These are phyloP conservation scores for Hawksworthiomyces lignivorus DNA, from an alignment of 2,329 filamentous ascomycete species.

Conservation along the genomic window DNA sequence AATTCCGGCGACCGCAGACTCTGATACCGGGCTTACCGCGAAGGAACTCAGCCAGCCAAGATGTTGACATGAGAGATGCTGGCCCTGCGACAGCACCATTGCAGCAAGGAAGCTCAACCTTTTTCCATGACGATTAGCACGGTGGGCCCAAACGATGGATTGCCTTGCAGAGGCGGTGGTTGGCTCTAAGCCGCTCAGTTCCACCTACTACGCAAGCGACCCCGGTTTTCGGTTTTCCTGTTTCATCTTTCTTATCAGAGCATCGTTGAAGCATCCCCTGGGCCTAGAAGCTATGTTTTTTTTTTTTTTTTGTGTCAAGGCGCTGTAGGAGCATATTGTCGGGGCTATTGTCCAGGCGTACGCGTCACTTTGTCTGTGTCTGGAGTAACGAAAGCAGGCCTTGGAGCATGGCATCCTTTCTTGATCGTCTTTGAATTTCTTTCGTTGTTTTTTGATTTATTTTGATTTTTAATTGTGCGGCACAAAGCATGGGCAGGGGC, in stretches of 20 bases:
- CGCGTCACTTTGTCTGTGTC: too few species aligned
- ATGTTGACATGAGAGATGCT: conserved; percentile 50
- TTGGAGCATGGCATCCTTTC: neutral
- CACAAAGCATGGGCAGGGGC: conserved; percentile 11
- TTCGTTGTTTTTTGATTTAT: neutral
- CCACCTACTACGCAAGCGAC: too few species aligned
- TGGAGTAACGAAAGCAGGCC: too few species aligned
- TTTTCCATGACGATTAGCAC: conserved; percentile 37
- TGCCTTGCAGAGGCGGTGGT: too few species aligned
- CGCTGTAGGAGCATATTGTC: too few species aligned
- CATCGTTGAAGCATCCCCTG: neutral
- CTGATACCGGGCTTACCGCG: conserved; percentile 24
- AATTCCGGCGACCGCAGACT: conserved; percentile 30
- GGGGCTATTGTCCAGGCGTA: too few species aligned
- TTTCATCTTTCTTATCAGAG: too few species aligned
- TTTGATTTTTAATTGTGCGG: neutral
- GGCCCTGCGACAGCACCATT: conserved; percentile 48
- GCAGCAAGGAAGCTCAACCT: conserved; percentile 37
- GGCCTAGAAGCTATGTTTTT: too few species aligned
- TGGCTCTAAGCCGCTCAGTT: too few species aligned
- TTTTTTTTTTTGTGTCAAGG: too few species aligned
- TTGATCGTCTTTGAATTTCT: neutral
- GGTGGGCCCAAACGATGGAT: too few species aligned
- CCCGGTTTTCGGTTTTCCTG: too few species aligned
- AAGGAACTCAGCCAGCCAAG: conserved; percentile 31